phyloP scores from a whole-genome alignment of 2,329 filamentous ascomycete genomes.

The Corynespora cassiicola region DNA sequence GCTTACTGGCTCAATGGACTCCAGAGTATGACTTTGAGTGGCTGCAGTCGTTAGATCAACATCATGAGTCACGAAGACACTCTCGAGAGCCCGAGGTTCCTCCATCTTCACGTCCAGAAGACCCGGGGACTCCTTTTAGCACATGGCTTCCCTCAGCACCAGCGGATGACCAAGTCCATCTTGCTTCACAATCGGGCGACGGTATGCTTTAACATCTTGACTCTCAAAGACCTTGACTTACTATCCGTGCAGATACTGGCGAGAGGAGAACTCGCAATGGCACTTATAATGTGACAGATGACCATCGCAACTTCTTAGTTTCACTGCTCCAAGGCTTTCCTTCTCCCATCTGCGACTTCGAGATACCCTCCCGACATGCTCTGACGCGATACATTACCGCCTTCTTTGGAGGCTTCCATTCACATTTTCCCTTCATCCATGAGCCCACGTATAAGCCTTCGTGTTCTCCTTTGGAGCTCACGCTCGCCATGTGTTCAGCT shows the following conservation, averaged over 20 bases:
- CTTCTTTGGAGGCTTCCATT: slow-evolving; percentile 39
- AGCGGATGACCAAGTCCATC: slow-evolving; percentile 32
- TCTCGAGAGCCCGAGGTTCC: slow-evolving; percentile 22
- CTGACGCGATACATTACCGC: slow-evolving; percentile 38
- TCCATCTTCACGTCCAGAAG: slow-evolving; percentile 27
- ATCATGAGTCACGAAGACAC: slow-evolving; percentile 21
- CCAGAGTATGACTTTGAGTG: slow-evolving; percentile 39
- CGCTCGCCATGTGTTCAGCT: slow-evolving; percentile 38
- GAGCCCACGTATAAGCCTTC: slow-evolving; percentile 38
- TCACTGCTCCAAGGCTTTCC: slow-evolving; percentile 25
- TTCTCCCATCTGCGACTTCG: slow-evolving; percentile 28
- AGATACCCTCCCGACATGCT: slow-evolving; percentile 36
- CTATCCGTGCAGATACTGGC: slow-evolving; percentile 14
- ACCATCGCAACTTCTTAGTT: slow-evolving; percentile 29
- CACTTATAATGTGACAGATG: slow-evolving; percentile 34
- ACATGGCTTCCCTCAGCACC: slow-evolving; percentile 38
- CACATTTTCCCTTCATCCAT: slow-evolving; percentile 43
- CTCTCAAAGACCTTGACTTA: slow-evolving; percentile 2
- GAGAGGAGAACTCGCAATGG: slow-evolving; percentile 23
- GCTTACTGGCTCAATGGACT: slow-evolving; percentile 37
- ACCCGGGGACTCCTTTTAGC: slow-evolving; percentile 38
- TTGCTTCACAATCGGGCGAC: slow-evolving; percentile 24
- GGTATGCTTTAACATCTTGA: slow-evolving; percentile 12
- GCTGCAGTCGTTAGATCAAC: slow-evolving; percentile 25
- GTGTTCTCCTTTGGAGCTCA: slow-evolving; percentile 37